Base-by-base conservation (phyloP, 2,329 filamentous ascomycete genomes). In the Sordariomycetes sp. region DNA sequence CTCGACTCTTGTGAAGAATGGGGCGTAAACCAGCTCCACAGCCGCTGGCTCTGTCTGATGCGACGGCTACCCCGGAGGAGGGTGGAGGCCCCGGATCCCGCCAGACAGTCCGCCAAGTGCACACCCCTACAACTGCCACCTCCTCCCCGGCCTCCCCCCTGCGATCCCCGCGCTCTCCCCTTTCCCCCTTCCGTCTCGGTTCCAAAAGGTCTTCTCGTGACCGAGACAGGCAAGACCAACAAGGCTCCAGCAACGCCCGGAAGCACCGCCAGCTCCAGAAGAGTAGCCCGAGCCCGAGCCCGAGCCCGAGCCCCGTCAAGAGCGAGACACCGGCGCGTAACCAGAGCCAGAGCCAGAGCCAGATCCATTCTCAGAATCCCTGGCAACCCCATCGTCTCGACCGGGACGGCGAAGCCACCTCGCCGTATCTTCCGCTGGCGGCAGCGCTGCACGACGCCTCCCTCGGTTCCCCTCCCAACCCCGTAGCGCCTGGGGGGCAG, bases 11-110 rank as follows among this genome's bases (percentile, higher is more conserved):
- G 46, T 14, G 46, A 50, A 50, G 6, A 50, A 50, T 50, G 46
- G 46, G 46, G 46, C 80, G 80, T 69, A 83, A 81, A 71, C 72
- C 77, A 67, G 78, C 76, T 71, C 80, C 79, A 64, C 76, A 82
- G 74, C 79, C 80, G 71, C 76, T 83, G 71, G 71, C 76, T 68
- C 74, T 83, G 70, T 72, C 74, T 65, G 74, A 74, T 62, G 64
- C 70, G 20, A 50, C 24, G 37, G 50, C 48, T 46, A 60, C 37
- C 40, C 57, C 57, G 22, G 51, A 7, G 22, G 55, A 57, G 25
- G 48, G 28, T 37, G 28, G 4, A 4, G 28, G 28, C 28, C 32
- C 43, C 35, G 46, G 46, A n/a, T 12, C 22, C 34, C 55, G 48
- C 37, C 55, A 57, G 35, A 53, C 55, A 18, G 53, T 53, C 55